Percentiles rank a stretch among this genome's conserved stretches.
These are phyloP conservation scores for Nothomitra cinnamomea DNA, from an alignment of 2,329 filamentous ascomycete species.

Conservation along the genomic window DNA sequence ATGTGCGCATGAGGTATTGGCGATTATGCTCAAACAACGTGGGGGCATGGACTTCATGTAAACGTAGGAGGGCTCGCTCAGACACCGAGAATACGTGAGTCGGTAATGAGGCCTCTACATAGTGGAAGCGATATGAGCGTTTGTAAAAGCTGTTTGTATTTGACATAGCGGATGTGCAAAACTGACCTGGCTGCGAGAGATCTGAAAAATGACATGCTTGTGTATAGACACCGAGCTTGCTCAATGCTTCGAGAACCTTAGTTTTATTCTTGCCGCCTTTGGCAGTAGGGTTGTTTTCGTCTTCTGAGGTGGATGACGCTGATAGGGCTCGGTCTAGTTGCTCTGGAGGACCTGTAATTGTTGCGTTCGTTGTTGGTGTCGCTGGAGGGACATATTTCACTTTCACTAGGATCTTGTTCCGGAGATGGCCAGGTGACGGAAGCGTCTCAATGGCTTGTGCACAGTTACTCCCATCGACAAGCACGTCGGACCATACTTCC, in stretches of 20 bases:
- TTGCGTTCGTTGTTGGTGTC: conserved; percentile 18
- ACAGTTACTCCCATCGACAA: conserved; percentile 43
- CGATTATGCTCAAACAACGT: conserved; percentile 2
- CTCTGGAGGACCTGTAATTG: conserved; percentile 5
- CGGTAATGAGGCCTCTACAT: conserved; percentile 2
- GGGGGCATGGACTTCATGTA: conserved; percentile 1
- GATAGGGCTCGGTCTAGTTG: conserved; percentile 11
- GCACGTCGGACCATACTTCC: conserved; percentile 61
- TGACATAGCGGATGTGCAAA: not conserved
- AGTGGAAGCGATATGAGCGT: not conserved
- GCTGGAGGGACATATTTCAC: conserved; percentile 47
- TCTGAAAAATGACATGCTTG: conserved; percentile 65
- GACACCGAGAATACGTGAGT: conserved; percentile 5
- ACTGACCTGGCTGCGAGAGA: conserved; percentile 48
- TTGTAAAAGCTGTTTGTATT: not conserved
- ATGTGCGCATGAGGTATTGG: conserved; percentile 64
- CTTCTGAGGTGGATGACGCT: conserved; percentile 24
- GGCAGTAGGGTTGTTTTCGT: conserved; percentile 18
- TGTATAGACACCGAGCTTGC: conserved; percentile 68
- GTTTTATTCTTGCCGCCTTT: conserved; percentile 33
- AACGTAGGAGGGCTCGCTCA: conserved; percentile 2
- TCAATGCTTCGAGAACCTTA: conserved; percentile 53
- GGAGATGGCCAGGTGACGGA: conserved; percentile 53
- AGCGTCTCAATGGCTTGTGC: conserved; percentile 31
- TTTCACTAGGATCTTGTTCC: conserved; percentile 69